Evolutionary conservation across 169 alveolate species (phyloP).

Genomic region (Babesia ovata): DNA sequence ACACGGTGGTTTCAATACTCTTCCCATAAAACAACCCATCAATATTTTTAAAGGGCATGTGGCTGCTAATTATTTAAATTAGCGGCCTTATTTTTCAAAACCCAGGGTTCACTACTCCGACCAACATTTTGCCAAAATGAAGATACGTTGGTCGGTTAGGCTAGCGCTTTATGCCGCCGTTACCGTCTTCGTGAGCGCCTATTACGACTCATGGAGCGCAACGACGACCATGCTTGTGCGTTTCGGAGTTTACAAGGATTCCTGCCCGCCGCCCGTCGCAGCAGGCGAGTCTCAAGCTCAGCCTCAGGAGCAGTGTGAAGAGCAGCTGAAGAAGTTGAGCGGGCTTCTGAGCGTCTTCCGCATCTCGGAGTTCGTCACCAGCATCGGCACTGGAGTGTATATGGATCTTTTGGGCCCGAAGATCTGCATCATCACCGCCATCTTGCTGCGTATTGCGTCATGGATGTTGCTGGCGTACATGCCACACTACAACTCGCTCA

Average conservation of each 20-base stretch:
- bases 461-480: constrained; percentile 46
- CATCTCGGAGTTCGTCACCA: constrained; percentile 60
- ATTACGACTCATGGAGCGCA: constrained; percentile 67
- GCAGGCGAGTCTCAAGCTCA: neutral
- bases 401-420: constrained; percentile 64
- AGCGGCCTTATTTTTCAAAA: neutral
- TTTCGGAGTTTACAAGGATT: constrained; percentile 40
- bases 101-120: neutral
- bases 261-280: constrained; percentile 3
- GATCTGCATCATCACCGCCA: constrained; percentile 25
- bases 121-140: constrained; percentile 23
- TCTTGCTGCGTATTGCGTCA: constrained; percentile 35
- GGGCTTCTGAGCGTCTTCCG: constrained; percentile 53
- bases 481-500: constrained; percentile 13
- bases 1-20: too few species aligned
- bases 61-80: too few species aligned
- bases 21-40: too few species aligned
- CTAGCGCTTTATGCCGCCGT: constrained; percentile 27
- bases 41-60: too few species aligned
- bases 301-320: constrained; percentile 16
- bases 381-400: constrained; percentile 55
- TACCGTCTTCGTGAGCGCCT: constrained; percentile 26
- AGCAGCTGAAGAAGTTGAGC: constrained; percentile 44
- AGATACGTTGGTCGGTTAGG: constrained; percentile 21
- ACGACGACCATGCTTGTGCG: constrained; percentile 50